These are phyloP conservation scores for Malassezia brasiliensis DNA, from an alignment of 1,284 basidiomycete species.

Conservation along the genomic window DNA sequence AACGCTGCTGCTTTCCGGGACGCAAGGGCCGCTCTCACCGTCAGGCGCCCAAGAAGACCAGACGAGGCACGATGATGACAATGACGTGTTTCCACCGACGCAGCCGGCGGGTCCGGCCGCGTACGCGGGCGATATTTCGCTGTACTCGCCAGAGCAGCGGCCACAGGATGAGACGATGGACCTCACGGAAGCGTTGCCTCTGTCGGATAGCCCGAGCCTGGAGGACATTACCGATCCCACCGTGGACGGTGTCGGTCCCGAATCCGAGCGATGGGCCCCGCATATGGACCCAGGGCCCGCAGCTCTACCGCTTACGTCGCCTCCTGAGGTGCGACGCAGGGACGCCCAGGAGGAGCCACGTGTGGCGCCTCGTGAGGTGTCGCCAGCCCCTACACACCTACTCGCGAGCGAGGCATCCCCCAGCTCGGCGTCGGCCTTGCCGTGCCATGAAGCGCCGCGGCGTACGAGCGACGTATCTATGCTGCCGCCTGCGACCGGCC, in stretches of 20 bases:
- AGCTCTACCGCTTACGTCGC: no score
- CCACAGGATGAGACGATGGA: neutral
- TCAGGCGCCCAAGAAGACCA: neutral
- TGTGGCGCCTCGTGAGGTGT: no score
- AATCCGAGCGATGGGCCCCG: neutral
- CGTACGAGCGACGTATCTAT: no score
- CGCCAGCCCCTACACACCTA: no score
- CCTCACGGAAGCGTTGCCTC: neutral
- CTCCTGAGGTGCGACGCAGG: no score
- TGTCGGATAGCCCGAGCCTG: neutral
- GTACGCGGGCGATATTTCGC: slow-evolving; percentile 1
- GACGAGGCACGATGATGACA: neutral
- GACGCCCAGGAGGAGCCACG: no score
- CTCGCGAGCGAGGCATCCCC: no score
- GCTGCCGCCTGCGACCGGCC: no score
- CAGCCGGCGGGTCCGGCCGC: neutral
- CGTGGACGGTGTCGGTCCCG: neutral
- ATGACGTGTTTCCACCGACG: neutral
- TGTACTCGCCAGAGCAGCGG: neutral
- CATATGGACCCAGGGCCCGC: no score
- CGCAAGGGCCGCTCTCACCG: neutral
- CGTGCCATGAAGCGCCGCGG: no score
- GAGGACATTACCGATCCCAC: neutral
- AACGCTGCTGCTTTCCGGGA: slow-evolving; percentile 1
- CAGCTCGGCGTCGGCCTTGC: no score